Conservation (phyloP, 139 green algal species). For the Coccomyxa sp. region DNA sequence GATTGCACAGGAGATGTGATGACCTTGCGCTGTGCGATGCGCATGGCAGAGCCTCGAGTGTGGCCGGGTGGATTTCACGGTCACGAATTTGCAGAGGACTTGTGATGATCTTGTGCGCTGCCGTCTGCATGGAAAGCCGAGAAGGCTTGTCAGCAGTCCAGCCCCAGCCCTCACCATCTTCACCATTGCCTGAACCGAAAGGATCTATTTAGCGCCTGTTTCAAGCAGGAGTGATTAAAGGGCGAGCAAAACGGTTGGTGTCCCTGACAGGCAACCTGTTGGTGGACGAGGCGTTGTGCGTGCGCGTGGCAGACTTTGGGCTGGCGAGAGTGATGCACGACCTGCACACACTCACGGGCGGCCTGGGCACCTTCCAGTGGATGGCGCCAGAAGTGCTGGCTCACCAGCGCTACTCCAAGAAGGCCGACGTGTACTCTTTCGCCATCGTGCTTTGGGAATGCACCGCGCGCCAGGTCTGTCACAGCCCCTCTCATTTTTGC, state of each 20-base stretch:
- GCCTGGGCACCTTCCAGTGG: constrained; percentile 58
- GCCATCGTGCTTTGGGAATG: constrained; percentile 69
- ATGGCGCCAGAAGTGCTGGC: constrained; percentile 64
- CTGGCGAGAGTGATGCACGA: constrained; percentile 19
- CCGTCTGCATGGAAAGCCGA: neutral
- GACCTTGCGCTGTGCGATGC: neutral
- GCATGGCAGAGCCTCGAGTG: neutral
- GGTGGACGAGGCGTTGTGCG: constrained; percentile 33
- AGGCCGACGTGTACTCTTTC: constrained; percentile 65
- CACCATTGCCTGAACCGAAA: neutral
- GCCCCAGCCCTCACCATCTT: neutral
- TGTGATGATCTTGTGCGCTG: neutral
- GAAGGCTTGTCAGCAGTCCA: neutral
- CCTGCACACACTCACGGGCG: constrained; percentile 32
- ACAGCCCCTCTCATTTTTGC: neutral
- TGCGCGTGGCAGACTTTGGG: constrained; percentile 48
- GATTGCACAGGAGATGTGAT: too few relatives aligned
- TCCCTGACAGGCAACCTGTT: constrained; percentile 51
- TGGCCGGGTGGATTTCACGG: too few relatives aligned
- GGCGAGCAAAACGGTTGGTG: neutral
- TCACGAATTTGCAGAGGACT: neutral
- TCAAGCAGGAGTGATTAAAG: neutral
- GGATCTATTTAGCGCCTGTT: neutral
- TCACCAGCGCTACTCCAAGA: constrained; percentile 56
- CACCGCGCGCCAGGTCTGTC: constrained; percentile 18